Evolutionary conservation across 2,329 filamentous ascomycete species (phyloP), one percentile per base, ranked within the genome.

Genomic region (Pseudogymnoascus sp.): DNA sequence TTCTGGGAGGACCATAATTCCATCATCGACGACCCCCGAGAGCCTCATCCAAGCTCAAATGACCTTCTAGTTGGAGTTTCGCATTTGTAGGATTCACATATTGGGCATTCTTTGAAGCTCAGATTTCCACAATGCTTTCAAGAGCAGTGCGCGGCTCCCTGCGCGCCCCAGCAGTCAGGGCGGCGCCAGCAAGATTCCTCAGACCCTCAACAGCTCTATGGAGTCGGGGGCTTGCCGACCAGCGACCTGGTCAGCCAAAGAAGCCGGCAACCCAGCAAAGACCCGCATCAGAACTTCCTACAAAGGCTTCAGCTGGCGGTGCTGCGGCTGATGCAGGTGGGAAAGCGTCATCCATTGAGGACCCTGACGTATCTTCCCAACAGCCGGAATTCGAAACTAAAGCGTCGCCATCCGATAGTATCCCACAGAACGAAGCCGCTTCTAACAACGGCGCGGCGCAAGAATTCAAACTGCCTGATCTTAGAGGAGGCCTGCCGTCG

Each of bases 401-500:
- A 60, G 68, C 62, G 67, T 72, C 64, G 4, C 63, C 71, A 65
- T 66, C 69, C 67, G 61, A 68, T 69, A 69, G 77, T 63, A 74
- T 71, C 25, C 68, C 72, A 38, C 68, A 70, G 30, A 65, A 72
- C 67, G 60, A 67, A 38, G 67, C 68, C 18, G 62, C 68, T 57
- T 66, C 75, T 62, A 68, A 72, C 58, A 68, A 75, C 60, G 74
- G 77, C 59, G 68, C 70, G 58, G 74, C 77, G 59, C 67, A 76
- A 62, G 76, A 81, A 66, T 78, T 84, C 22, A 79, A 83, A 59
- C 83, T 97, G 11, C 93, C 93, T 60, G 92, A 97, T 72, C 80
- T 97, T 47, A 94, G 91, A n/a, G 87, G 93, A 70, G 93, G 93
- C 65, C 96, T 97, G 64, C 93, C 93, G 0, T 96, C 92, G 1